These are phyloP conservation scores for Stipa capillata DNA, from an alignment of 176 grass and related monocot species.

Conservation along the genomic window DNA sequence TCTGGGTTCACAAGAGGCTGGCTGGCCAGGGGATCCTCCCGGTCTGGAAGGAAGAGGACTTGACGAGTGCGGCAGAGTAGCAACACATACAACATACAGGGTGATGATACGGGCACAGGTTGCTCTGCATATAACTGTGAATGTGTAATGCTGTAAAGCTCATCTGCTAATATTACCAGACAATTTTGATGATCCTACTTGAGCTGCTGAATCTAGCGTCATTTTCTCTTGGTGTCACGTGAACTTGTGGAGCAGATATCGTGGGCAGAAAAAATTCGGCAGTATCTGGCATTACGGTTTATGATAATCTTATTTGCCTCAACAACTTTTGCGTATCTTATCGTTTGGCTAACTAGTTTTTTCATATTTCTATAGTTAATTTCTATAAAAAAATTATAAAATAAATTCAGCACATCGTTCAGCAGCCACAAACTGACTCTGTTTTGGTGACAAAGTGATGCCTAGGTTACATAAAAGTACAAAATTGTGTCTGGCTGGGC, in stretches of 20 bases:
- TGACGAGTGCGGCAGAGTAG: constrained; percentile 1
- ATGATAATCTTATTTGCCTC: no score
- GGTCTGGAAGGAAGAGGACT: constrained; percentile 50
- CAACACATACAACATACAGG: neutral
- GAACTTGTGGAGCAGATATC: neutral
- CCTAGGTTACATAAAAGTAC: no score
- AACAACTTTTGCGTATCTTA: no score
- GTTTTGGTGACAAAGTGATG: no score
- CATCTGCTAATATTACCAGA: constrained; percentile 5
- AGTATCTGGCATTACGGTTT: no score
- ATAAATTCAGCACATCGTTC: no score
- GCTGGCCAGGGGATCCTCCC: constrained; percentile 87
- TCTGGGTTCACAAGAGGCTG: constrained; percentile 93
- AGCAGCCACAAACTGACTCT: no score
- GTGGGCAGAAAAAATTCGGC: neutral
- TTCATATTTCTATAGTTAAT: no score
- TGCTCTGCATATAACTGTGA: constrained; percentile 15
- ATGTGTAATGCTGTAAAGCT: constrained; percentile 17
- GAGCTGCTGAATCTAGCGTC: neutral
- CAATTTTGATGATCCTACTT: neutral
- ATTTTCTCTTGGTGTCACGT: neutral
- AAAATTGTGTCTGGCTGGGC: neutral
- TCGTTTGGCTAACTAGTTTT: no score
- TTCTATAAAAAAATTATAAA: no score
- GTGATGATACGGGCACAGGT: neutral